These are phyloP conservation scores for Backusella tarrabulga DNA, from an alignment of 192 early-diverging fungal species.

Conservation along the genomic window DNA sequence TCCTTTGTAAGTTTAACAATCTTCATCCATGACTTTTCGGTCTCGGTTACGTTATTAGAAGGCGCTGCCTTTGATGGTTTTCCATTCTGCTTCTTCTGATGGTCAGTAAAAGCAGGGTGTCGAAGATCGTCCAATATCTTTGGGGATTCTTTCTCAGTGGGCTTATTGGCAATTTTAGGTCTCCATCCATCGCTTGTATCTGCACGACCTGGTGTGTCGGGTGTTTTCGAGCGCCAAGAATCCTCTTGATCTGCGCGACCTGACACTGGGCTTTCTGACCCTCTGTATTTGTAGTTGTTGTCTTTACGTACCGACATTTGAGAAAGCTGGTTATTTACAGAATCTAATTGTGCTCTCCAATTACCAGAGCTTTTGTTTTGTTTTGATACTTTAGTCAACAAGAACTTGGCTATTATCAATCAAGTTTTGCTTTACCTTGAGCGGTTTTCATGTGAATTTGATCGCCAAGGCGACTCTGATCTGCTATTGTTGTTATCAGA, in stretches of 20 bases:
- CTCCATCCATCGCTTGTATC: background rate
- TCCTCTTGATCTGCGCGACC: background rate
- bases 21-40: slow-evolving; percentile 61
- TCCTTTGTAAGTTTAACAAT: slow-evolving; percentile 61
- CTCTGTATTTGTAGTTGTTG: background rate
- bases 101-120: background rate
- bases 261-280: background rate
- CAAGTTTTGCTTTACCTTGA: background rate
- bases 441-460: background rate
- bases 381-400: background rate
- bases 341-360: background rate
- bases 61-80: background rate
- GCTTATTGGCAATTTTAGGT: background rate
- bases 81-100: background rate
- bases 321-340: slow-evolving; percentile 2
- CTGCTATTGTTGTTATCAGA: background rate
- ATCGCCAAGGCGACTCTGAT: background rate
- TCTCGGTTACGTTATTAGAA: background rate
- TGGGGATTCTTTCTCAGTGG: background rate
- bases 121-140: background rate
- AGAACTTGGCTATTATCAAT: background rate
- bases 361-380: background rate
- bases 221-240: background rate
- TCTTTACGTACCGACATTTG: background rate
- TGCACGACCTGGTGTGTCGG: background rate